phyloP scores from a whole-genome alignment of 805 yeast species.

The Diddensiella caesifluorescens region DNA sequence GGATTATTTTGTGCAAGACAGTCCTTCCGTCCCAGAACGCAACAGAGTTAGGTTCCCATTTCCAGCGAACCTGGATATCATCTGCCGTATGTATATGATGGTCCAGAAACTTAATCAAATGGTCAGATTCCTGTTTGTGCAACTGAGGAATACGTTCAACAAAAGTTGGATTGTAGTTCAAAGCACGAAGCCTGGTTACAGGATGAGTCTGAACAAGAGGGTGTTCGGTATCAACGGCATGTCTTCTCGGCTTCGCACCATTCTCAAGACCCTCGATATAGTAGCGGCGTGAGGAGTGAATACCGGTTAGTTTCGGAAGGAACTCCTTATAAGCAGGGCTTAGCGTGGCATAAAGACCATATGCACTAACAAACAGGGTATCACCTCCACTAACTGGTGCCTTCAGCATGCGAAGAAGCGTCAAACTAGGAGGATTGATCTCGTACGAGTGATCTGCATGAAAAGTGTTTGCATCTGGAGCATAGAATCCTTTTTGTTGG shows the following conservation, averaged over 20 bases:
- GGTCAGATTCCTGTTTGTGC: conserved; percentile 65
- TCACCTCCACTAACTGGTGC: conserved; percentile 51
- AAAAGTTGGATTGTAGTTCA: conserved; percentile 51
- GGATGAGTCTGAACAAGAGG: conserved; percentile 60
- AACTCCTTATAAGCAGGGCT: conserved; percentile 44
- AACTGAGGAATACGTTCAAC: conserved; percentile 62
- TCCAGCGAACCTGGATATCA: conserved; percentile 47
- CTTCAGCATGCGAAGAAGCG: conserved; percentile 60
- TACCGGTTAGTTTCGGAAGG: conserved; percentile 51
- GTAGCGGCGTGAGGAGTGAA: conserved; percentile 49
- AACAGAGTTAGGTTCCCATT: conserved; percentile 46
- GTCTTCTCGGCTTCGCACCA: conserved; percentile 39
- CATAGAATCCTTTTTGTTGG: conserved; percentile 15
- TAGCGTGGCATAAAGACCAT: conserved; percentile 49
- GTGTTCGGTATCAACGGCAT: conserved; percentile 48
- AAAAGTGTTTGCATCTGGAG: conserved; percentile 40
- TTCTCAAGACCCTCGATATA: conserved; percentile 24
- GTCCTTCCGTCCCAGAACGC: conserved; percentile 60
- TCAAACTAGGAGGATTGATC: conserved; percentile 65
- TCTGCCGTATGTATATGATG: conserved; percentile 28
- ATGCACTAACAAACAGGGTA: conserved; percentile 49
- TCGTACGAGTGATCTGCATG: conserved; percentile 76
- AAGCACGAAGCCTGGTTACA: conserved; percentile 55
- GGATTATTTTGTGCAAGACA: conserved; percentile 47
- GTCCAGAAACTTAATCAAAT: conserved; percentile 51